Base-by-base conservation (phyloP, 768 basidiomycete genomes). In the Mycena belliarum region DNA sequence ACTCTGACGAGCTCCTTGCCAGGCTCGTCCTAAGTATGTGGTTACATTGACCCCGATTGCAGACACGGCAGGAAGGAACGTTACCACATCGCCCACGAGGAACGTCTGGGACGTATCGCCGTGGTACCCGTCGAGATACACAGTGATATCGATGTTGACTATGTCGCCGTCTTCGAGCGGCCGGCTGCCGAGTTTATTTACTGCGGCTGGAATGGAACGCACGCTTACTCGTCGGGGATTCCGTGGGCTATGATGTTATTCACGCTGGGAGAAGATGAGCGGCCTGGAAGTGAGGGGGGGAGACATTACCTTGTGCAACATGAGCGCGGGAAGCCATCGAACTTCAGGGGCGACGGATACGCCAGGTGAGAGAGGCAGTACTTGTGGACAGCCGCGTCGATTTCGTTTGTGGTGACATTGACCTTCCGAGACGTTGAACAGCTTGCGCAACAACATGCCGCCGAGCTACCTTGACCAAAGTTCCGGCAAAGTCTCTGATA, bases 81-180 rank as follows among this genome's bases (percentile, higher is more conserved):
- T n/a, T 70, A 93, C 91, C 16, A 92, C 91, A 32, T 85, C 69
- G 37, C 93, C 93, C 6, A 96, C 86, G 3, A 89, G 72, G 69
- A 93, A 95, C 0, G 89, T 96, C 49, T 81, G 74, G 0, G 93
- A 94, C 0, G 93, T 95, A 65, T 96, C 95, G 1, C 95, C 95
- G 63, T 96, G 94, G 70, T 84, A 93, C 2, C 90, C 89, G 55
- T 91, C 73, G n/a, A 88, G 73, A 69, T 82, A 95, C 9, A 95
- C 79, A 1, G 95, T 95, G 10, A 97, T 72, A 70, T 97, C 95
- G 42, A 96, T 78, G 69, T 95, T 95, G 65, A 97, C 76, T 44
- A 97, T 89, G 60, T 97, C 95, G 1, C 88, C 89, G 44, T 91
- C 78, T 68, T 89, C 81, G 4, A 97, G 79, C 0, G 84, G 85